Evolutionary conservation across 768 basidiomycete genomes (phyloP).

Genomic region (Lepiota brunneoincarnata): DNA sequence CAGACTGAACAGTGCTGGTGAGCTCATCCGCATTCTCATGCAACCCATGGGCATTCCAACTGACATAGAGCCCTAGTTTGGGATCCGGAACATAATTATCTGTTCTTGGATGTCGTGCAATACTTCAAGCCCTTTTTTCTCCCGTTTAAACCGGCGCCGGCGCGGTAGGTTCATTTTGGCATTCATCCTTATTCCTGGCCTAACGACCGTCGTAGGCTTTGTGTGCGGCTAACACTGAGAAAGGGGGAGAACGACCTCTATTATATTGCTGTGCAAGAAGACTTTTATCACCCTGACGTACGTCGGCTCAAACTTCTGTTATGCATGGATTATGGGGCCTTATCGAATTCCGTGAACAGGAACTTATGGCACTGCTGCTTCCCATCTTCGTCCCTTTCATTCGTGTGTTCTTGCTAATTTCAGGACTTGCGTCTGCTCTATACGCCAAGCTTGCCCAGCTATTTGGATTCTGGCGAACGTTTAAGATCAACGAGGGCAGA

Average conservation of each 20-base stretch:
- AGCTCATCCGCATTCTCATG: conserved; percentile 20
- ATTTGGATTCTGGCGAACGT: conserved; percentile 31
- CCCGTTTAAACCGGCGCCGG: conserved; percentile 39
- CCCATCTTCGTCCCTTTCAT: conserved; percentile 40
- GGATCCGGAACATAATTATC: conserved; percentile 35
- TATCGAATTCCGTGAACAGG: conserved; percentile 21
- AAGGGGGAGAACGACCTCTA: conserved; percentile 33
- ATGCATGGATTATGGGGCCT: not conserved
- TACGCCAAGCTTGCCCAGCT: conserved; percentile 28
- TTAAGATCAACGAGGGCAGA: not conserved
- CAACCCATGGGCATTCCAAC: not conserved
- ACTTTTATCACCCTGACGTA: conserved; percentile 57
- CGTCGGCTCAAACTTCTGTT: conserved; percentile 4
- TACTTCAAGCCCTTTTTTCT: conserved; percentile 50
- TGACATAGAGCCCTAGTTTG: conserved; percentile 36
- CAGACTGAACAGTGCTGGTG: conserved; percentile 41
- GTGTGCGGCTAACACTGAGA: conserved; percentile 50
- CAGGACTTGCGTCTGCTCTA: conserved; percentile 24
- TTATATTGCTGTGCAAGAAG: conserved; percentile 55
- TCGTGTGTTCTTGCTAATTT: conserved; percentile 24
- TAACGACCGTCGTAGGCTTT: conserved; percentile 30
- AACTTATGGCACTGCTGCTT: conserved; percentile 40
- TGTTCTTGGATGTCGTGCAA: conserved; percentile 54
- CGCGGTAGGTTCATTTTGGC: conserved; percentile 35
- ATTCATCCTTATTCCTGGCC: not conserved